Evolutionary conservation across 176 grass and related monocot genomes (phyloP).

Genomic region (Oropetium thomaeum): DNA sequence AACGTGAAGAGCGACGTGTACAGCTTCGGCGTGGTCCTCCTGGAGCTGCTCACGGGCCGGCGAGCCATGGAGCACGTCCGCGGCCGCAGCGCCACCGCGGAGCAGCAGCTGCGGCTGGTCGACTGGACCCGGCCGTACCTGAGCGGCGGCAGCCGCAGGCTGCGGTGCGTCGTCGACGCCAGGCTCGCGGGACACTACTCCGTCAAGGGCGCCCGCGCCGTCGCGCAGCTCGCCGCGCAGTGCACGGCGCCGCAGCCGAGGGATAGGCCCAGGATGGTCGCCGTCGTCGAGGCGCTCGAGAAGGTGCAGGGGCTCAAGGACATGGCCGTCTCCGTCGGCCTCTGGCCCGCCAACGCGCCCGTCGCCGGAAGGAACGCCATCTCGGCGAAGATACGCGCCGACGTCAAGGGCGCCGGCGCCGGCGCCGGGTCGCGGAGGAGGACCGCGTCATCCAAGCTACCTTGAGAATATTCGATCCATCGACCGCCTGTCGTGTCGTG

Average conservation of each 20-base stretch:
- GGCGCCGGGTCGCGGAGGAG: conserved; percentile 18
- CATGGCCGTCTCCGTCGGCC: conserved; percentile 72
- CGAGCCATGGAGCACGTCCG: conserved; percentile 68
- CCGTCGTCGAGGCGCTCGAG: conserved; percentile 60
- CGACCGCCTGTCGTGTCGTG: not conserved
- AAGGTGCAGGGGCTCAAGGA: conserved; percentile 68
- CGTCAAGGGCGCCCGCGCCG: conserved; percentile 60
- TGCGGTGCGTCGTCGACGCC: conserved; percentile 78
- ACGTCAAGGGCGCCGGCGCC: conserved; percentile 37
- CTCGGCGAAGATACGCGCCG: conserved; percentile 59
- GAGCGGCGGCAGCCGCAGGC: conserved; percentile 53
- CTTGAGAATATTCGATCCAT: not conserved
- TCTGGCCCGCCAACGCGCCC: conserved; percentile 42
- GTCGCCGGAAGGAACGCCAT: conserved; percentile 70
- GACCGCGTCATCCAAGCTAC: conserved; percentile 53
- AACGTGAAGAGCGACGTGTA: conserved; percentile 90
- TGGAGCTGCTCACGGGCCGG: conserved; percentile 87
- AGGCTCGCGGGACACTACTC: conserved; percentile 67
- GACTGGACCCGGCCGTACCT: conserved; percentile 76
- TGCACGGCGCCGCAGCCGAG: conserved; percentile 75
- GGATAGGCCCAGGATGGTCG: conserved; percentile 60
- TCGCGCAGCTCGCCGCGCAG: conserved; percentile 57
- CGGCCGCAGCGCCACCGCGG: conserved; percentile 23
- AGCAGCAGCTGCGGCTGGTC: conserved; percentile 73
- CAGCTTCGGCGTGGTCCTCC: conserved; percentile 84